phyloP scores from a whole-genome alignment of 768 basidiomycete genomes.

The Boletus subcaerulescens region DNA sequence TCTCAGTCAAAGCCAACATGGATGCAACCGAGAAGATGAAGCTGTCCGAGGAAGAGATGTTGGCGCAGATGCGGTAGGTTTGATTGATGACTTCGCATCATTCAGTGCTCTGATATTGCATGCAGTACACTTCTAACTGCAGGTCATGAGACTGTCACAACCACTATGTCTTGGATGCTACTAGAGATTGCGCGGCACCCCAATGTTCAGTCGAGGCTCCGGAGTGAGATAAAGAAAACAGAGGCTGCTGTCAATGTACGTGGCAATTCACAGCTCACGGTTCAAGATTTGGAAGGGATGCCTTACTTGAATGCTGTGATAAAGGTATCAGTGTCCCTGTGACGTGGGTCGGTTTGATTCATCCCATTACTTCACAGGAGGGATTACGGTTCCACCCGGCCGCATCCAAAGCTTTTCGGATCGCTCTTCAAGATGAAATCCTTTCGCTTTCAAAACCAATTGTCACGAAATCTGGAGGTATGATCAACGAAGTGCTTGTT shows the following conservation, averaged over 20 bases:
- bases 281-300: slow-evolving; percentile 47
- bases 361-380: slow-evolving; percentile 35
- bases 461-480: slow-evolving; percentile 40
- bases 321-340: slow-evolving; percentile 18
- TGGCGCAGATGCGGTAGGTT: slow-evolving; percentile 13
- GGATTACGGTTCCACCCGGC: slow-evolving; percentile 46
- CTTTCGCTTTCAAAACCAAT: slow-evolving; percentile 56
- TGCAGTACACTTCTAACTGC: slow-evolving; percentile 43
- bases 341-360: background rate
- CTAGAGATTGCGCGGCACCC: slow-evolving; percentile 57
- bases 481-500: slow-evolving; percentile 42
- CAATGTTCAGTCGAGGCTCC: slow-evolving; percentile 54
- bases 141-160: slow-evolving; percentile 59
- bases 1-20: slow-evolving; percentile 22
- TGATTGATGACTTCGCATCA: too few species aligned
- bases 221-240: slow-evolving; percentile 28
- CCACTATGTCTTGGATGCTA: slow-evolving; percentile 53
- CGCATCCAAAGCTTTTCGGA: slow-evolving; percentile 47
- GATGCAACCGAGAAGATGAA: slow-evolving; percentile 15
- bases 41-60: slow-evolving; percentile 13
- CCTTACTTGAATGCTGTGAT: slow-evolving; percentile 40
- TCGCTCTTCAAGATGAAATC: slow-evolving; percentile 50
- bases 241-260: background rate
- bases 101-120: too few species aligned
- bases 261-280: background rate